Percentiles rank a stretch among this genome's conserved stretches.
phyloP scores from a whole-genome alignment of 2,329 filamentous ascomycete genomes.

The Alternaria tenuissima region DNA sequence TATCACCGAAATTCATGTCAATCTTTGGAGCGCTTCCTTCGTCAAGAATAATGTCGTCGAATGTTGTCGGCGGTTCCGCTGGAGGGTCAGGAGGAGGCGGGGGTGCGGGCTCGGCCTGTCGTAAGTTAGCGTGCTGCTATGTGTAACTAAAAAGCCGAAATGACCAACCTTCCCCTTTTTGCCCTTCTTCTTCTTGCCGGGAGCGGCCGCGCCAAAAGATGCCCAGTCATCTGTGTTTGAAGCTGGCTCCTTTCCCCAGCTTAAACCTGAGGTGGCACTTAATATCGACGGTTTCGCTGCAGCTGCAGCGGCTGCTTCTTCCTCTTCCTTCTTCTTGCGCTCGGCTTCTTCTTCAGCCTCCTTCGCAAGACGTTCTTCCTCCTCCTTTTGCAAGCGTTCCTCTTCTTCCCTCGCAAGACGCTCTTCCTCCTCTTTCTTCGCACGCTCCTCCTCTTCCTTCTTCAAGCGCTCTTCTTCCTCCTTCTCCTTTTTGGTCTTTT shows the following conservation, averaged over 20 bases:
- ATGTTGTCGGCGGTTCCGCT: conserved; percentile 49
- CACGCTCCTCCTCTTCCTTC: conserved; percentile 51
- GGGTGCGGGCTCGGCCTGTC: conserved; percentile 37
- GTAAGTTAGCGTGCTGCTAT: conserved; percentile 41
- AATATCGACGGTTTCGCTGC: conserved; percentile 39
- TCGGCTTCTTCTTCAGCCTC: conserved; percentile 52
- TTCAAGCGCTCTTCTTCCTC: conserved; percentile 48
- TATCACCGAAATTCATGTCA: conserved; percentile 56
- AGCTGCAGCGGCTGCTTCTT: conserved; percentile 43
- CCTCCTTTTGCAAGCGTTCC: conserved; percentile 43
- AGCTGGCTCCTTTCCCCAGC: conserved; percentile 39
- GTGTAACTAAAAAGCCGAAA: conserved; percentile 43
- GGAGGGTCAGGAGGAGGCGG: conserved; percentile 44
- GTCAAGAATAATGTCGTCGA: conserved; percentile 58
- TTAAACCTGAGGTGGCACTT: conserved; percentile 34
- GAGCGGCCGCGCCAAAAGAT: conserved; percentile 27
- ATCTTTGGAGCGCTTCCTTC: conserved; percentile 56
- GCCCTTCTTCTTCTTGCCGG: conserved; percentile 47
- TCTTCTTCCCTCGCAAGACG: conserved; percentile 48
- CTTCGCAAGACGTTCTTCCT: conserved; percentile 47
- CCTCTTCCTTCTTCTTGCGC: conserved; percentile 45
- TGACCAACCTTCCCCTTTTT: conserved; percentile 53
- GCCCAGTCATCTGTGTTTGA: conserved; percentile 43
- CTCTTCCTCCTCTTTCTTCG: conserved; percentile 46
- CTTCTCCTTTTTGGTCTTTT: conserved; percentile 54